Evolutionary conservation across 2,329 filamentous ascomycete species (phyloP), one percentile per base, ranked within the genome.

Genomic region (Talaromyces sp.): DNA sequence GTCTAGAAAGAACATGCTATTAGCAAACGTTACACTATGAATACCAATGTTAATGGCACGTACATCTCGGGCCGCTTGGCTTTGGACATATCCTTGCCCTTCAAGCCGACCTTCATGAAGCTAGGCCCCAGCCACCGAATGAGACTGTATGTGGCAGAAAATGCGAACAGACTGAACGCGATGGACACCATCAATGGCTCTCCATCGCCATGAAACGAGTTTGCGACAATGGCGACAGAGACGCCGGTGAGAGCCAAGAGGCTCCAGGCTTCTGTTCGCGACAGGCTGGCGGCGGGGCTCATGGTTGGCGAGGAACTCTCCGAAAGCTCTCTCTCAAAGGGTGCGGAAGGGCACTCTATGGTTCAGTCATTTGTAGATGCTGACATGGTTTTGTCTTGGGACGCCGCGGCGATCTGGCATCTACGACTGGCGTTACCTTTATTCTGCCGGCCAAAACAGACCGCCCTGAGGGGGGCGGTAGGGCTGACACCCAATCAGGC

Each of bases 121-220:
- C 89, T 88, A 59, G 90, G 87, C 1, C 93, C 93, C 6, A 97
- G 88, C 93, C 93, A 97, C 79, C 89, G 83, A 75, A 97, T 93
- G 79, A 97, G 85, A 69, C 90, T 86, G 75, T 90, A 97, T 62
- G 87, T 87, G 54, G 88, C 85, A 3, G 88, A 82, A 73, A 96
- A 99, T 38, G 90, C 92, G 65, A 96, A 81, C 24, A 88, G 85
- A 69, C 91, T 94, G 68, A 97, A 88, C 17, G 92, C 91, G 60
- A 96, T 80, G 0, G 91, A 96, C 10, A 92, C 93, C 66, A 95
- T 82, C 68, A 99, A 83, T 41, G 94, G 93, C 67, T 94, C 91
- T 65, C 92, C 92, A 75, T 96, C 89, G 66, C 86, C 90, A 62
- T 87, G 85, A 70, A 97, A 88, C 43, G 91, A 91, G 73, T 93